Percentiles rank a stretch among this genome's conserved stretches.
Conservation (phyloP, 495 filamentous ascomycete genomes). For the Daldinia caldariorum region DNA sequence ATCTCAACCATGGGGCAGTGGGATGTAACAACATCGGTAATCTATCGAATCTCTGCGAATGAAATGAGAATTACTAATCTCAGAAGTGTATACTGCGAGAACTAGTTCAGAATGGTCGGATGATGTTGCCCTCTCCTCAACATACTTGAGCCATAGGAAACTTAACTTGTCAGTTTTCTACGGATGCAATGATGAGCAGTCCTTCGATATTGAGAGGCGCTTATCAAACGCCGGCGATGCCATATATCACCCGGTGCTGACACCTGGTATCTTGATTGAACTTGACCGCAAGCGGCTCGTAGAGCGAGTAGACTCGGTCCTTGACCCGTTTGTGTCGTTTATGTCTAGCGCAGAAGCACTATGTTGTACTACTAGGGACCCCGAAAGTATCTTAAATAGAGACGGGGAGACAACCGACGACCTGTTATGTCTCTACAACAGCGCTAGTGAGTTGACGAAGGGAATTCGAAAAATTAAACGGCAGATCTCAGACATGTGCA, state of each 20-base stretch:
- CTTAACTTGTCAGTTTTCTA: constrained; percentile 31
- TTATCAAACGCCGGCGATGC: constrained; percentile 3
- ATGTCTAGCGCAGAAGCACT: constrained; percentile 1
- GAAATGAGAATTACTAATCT: neutral
- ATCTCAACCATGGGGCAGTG: neutral
- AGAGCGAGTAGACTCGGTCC: neutral
- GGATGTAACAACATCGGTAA: neutral
- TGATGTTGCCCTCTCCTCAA: constrained; percentile 30
- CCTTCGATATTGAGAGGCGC: neutral
- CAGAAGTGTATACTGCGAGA: constrained; percentile 24
- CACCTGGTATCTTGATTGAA: constrained; percentile 26
- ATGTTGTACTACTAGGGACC: neutral
- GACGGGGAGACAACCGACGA: constrained; percentile 7
- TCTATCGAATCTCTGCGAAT: neutral
- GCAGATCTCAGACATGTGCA: constrained; percentile 20
- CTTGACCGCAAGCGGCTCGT: constrained; percentile 24
- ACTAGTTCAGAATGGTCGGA: constrained; percentile 14
- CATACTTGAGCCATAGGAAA: constrained; percentile 16
- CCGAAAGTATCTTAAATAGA: neutral
- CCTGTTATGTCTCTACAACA: constrained; percentile 1
- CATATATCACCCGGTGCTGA: constrained; percentile 18
- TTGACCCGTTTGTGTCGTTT: neutral
- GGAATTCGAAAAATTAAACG: constrained; percentile 19
- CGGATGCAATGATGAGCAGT: constrained; percentile 23
- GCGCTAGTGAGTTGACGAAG: constrained; percentile 8